Percentiles rank a stretch among this genome's conserved stretches.
phyloP scores from a whole-genome alignment of 495 filamentous ascomycete species.

The Tuber umbilicatum region DNA sequence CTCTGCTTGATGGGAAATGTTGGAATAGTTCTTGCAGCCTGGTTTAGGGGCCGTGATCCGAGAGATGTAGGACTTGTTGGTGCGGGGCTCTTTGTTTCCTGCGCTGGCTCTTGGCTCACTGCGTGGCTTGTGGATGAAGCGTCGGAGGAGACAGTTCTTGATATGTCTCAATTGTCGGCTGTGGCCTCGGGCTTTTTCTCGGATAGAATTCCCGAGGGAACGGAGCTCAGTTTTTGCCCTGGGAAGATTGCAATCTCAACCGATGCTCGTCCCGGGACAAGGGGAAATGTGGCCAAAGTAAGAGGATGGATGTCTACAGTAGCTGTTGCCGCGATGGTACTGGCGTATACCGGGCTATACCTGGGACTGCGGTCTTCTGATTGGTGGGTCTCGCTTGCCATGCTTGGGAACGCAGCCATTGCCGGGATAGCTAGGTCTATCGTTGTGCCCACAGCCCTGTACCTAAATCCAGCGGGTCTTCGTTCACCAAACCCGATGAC shows the following conservation, averaged over 20 bases:
- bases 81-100: conserved; percentile 6
- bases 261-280: not conserved
- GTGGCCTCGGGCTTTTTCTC: conserved; percentile 17
- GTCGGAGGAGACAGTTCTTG: conserved; percentile 1
- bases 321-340: conserved; percentile 12
- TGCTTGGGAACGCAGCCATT: conserved; percentile 7
- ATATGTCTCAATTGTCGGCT: not conserved
- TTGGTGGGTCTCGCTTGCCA: conserved; percentile 25
- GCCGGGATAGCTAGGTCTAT: conserved; percentile 11
- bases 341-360: conserved; percentile 22
- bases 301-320: not conserved
- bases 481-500: conserved; percentile 11
- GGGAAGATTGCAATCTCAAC: conserved; percentile 5
- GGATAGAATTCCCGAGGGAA: not conserved
- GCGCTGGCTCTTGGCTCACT: conserved; percentile 17
- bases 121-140: conserved; percentile 16
- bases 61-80: conserved; percentile 3
- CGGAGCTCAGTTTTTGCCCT: conserved; percentile 3
- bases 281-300: not conserved
- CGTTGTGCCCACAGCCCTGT: conserved; percentile 4
- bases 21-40: conserved; percentile 9
- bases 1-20: conserved; percentile 5
- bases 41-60: not conserved
- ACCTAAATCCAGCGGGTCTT: not conserved
- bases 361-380: conserved; percentile 18